Base-by-base conservation (phyloP, 2,329 filamentous ascomycete genomes). In the Calonectria hongkongensis region DNA sequence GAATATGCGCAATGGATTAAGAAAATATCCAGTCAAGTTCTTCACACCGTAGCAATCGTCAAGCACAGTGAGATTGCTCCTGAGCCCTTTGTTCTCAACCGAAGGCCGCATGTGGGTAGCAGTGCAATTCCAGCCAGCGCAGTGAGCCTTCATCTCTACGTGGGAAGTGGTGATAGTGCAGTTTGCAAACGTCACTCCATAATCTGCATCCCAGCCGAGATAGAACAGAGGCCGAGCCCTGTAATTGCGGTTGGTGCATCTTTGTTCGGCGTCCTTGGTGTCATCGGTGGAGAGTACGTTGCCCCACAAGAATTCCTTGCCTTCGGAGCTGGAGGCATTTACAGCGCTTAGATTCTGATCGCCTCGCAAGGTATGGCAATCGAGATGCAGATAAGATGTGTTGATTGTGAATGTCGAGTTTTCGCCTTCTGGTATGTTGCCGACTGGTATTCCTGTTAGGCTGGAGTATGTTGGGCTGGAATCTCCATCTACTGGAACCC, bases 81-180 rank as follows among this genome's bases (percentile, higher is more conserved):
- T 25, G 10, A 67, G 36, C 4, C 50, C 48, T 30, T 41, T 50
- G 16, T 18, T 47, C 12, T 33, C 33, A 0, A 27, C 36, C 27
- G 27, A 67, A 12, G 65, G 65, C n/a, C 65, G 65, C 7, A 67
- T 47, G 25, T 67, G 50, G 15, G 65, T 67, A 21, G 65, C 65
- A 2, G 28, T 45, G 27, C 65, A 67, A n/a, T 43, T 33, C 65
- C 50, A 67, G 4, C 65, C 65, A 12, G 21, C 25, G 27, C 65
- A 67, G 16, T 56, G 30, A 36, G 65, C 50, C 12, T 47, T 67
- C 4, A 67, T 50, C 28, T 67, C 65, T 10, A 67, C 65, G 18
- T 48, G 51, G 25, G 27, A 67, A 12, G 65, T 58, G 21, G 13
- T 58, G 4, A 58, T 18, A 27, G 65, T 56, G 27, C 65, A 67